Base-by-base conservation (phyloP, 2,329 filamentous ascomycete species). In the Didymella glomerata region DNA sequence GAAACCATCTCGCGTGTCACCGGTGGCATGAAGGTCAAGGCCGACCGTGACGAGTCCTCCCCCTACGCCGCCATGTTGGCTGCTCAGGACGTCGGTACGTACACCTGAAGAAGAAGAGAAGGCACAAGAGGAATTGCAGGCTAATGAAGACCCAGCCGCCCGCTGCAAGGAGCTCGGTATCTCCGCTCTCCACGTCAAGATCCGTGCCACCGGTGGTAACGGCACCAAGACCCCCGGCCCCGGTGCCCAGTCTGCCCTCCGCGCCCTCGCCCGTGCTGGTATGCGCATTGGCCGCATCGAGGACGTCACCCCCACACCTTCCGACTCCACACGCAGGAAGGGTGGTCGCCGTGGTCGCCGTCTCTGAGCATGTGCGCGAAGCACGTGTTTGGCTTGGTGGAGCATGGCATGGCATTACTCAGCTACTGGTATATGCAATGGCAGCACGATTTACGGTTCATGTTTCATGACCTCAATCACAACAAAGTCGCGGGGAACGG, bases 1-100 rank as follows among this genome's bases (percentile, higher is more conserved):
- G 95, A 99, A 91, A 99, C 96, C 85, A 97, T 99, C 86, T 92
- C 89, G 89, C 93, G 95, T 92, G 94, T 99, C 75, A 99, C 96
- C 78, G 95, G 96, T 86, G 96, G 96, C 81, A 99, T 99, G 95
- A 99, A 99, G 89, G 95, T 99, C 89, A 99, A 99, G 71, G 75
- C 75, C 57, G 75, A 99, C 81, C 94, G 95, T 88, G 95, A 99
- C 86, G 95, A 99, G 88, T 98, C 94, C 78, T 98, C 95, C 74
- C 95, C 95, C 77, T 99, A 99, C 88, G 95, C 95, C 78, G 95
- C 95, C 85, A 99, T 99, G 95, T 93, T 99, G 91, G 95, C 95
- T 84, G 95, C 95, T 72, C 95, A 99, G 88, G 93, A 97, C 82
- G 77, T 79, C 67, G 72, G 72, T 75, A 61, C 61, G 72, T 74